phyloP scores from a whole-genome alignment of 2,329 filamentous ascomycete species.

The Cladosporium phlei region DNA sequence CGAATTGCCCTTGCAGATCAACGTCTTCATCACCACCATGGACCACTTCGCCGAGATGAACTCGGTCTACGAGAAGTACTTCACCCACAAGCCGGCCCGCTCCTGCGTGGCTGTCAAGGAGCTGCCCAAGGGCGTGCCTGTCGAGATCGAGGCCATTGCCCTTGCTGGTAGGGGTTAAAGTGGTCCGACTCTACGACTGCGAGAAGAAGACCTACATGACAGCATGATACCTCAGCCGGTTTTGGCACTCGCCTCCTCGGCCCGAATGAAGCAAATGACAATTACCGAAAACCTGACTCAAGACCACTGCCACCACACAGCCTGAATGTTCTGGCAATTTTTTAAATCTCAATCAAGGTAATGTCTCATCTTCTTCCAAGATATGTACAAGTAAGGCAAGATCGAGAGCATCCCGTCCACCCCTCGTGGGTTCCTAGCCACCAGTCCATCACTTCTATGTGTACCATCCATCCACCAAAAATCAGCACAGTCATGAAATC shows the following conservation, averaged over 20 bases:
- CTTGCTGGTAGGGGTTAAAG: conserved; percentile 32
- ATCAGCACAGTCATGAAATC: too few species aligned
- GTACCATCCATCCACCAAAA: too few species aligned
- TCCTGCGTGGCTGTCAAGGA: conserved; percentile 88
- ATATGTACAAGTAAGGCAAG: conserved; percentile 1
- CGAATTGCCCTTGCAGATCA: conserved; percentile 32
- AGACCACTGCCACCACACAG: background rate
- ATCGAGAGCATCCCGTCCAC: background rate
- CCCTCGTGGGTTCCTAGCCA: background rate
- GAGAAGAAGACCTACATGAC: too few species aligned
- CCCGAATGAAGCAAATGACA: conserved; percentile 2
- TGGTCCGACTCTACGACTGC: too few species aligned
- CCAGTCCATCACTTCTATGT: too few species aligned
- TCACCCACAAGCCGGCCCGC: conserved; percentile 75
- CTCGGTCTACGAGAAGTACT: conserved; percentile 76
- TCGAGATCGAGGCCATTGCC: conserved; percentile 89
- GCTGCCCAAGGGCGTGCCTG: conserved; percentile 76
- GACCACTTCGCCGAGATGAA: conserved; percentile 84
- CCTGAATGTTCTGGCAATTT: background rate
- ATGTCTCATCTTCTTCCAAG: background rate
- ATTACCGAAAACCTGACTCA: background rate
- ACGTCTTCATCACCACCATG: conserved; percentile 89
- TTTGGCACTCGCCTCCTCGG: too few species aligned
- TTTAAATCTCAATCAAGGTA: background rate
- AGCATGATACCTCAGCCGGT: too few species aligned